phyloP scores from a whole-genome alignment of 108 stramenopile genomes.

The Mediolabrus comicus region DNA sequence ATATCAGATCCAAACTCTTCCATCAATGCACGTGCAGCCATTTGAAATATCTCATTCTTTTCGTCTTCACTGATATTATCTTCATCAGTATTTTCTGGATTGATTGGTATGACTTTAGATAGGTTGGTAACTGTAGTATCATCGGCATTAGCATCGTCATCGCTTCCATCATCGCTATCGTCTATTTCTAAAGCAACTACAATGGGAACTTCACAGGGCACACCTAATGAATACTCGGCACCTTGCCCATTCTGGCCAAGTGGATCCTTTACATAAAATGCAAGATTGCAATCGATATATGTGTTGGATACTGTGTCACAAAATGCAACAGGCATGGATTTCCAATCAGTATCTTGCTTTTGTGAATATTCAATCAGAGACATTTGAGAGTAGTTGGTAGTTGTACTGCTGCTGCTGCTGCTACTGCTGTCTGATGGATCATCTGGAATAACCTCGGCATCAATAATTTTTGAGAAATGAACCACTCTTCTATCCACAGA shows the following conservation, averaged over 20 bases:
- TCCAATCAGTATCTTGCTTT: slow-evolving; percentile 48
- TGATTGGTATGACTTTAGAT: slow-evolving; percentile 31
- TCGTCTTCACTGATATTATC: slow-evolving; percentile 17
- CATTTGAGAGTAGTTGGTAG: neutral
- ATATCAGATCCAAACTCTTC: slow-evolving; percentile 30
- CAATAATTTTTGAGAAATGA: slow-evolving; percentile 25
- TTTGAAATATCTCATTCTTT: slow-evolving; percentile 42
- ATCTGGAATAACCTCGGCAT: slow-evolving; percentile 32
- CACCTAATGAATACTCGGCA: slow-evolving; percentile 32
- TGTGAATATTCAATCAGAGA: slow-evolving; percentile 43
- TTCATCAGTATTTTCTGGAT: slow-evolving; percentile 20
- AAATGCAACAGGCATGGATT: slow-evolving; percentile 43
- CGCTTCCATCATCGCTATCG: slow-evolving; percentile 1
- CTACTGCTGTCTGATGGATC: slow-evolving; percentile 1
- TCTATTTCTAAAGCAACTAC: slow-evolving; percentile 37
- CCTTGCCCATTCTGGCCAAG: neutral
- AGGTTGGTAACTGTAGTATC: slow-evolving; percentile 15
- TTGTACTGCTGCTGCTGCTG: neutral
- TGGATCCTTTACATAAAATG: slow-evolving; percentile 36
- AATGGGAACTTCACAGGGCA: slow-evolving; percentile 37
- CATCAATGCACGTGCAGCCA: slow-evolving; percentile 34
- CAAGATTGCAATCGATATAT: slow-evolving; percentile 45
- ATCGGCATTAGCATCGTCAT: neutral
- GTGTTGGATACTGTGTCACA: slow-evolving; percentile 32
- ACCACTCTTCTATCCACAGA: neutral